A percentile compares a stretch with the other conserved stretches of the same genome.
phyloP scores from a whole-genome alignment of 495 filamentous ascomycete species.

The Aspergillus coremiiformis region DNA sequence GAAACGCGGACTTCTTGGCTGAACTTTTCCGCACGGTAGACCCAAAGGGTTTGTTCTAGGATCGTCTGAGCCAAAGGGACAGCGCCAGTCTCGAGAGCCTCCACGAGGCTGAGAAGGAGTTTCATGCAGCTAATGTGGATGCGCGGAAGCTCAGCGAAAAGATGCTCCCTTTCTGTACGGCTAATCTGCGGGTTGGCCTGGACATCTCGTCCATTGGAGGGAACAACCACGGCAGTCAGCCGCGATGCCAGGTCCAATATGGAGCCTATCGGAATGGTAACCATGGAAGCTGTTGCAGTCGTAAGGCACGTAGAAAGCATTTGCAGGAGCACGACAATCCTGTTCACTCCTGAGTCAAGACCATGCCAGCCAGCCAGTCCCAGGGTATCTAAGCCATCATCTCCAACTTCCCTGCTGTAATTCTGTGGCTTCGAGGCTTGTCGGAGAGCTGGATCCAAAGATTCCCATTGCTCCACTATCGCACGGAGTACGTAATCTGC shows the following conservation, averaged over 20 bases:
- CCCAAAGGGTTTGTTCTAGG: slow-evolving; percentile 60
- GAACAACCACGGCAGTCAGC: slow-evolving; percentile 58
- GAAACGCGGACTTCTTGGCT: slow-evolving; percentile 49
- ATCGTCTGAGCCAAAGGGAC: slow-evolving; percentile 49
- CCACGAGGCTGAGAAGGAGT: slow-evolving; percentile 46
- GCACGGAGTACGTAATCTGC: slow-evolving; percentile 68
- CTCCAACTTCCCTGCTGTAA: slow-evolving; percentile 33
- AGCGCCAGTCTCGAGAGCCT: slow-evolving; percentile 46
- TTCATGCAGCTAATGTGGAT: slow-evolving; percentile 63
- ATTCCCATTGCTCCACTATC: slow-evolving; percentile 71
- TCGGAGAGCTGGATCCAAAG: slow-evolving; percentile 33
- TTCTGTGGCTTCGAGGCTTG: slow-evolving; percentile 19
- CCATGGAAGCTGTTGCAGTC: slow-evolving; percentile 49
- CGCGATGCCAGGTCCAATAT: slow-evolving; percentile 60
- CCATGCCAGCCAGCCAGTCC: slow-evolving; percentile 65
- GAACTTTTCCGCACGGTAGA: slow-evolving; percentile 56
- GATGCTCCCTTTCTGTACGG: slow-evolving; percentile 67
- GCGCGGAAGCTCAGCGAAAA: slow-evolving; percentile 62
- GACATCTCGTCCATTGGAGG: slow-evolving; percentile 35
- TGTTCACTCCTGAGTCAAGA: slow-evolving; percentile 59
- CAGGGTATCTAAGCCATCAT: slow-evolving; percentile 31
- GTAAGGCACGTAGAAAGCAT: slow-evolving; percentile 50
- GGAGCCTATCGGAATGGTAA: slow-evolving; percentile 56
- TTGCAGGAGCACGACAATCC: slow-evolving; percentile 53
- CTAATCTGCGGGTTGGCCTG: slow-evolving; percentile 60